Percentiles rank a stretch among this genome's conserved stretches.
Conservation (phyloP, 345 rosid species). For the Rhodamnia rubescens region DNA sequence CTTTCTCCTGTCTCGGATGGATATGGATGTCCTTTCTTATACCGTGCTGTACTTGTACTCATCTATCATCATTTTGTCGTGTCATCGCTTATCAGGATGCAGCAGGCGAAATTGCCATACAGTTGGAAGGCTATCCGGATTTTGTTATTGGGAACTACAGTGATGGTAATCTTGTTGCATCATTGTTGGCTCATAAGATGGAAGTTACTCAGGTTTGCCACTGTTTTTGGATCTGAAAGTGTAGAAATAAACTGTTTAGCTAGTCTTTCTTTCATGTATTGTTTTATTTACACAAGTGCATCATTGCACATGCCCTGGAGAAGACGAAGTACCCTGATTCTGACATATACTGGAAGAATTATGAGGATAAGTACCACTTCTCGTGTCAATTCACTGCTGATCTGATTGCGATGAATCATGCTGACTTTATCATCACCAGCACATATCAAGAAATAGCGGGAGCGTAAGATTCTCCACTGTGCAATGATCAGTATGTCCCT, state of each 20-base stretch:
- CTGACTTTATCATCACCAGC: conserved; percentile 39
- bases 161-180: too few relatives aligned
- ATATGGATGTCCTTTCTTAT: neutral
- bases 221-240: neutral
- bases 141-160: neutral
- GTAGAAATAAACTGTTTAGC: neutral
- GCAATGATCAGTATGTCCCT: neutral
- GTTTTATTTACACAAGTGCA: conserved; percentile 11
- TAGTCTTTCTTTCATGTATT: neutral
- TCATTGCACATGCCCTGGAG: conserved; percentile 33
- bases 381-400: conserved; percentile 38
- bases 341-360: conserved; percentile 36
- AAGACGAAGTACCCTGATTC: conserved; percentile 36
- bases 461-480: conserved; percentile 4
- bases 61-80: neutral
- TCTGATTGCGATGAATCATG: conserved; percentile 33
- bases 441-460: conserved; percentile 43
- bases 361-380: conserved; percentile 34
- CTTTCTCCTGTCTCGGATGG: neutral
- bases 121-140: conserved; percentile 7
- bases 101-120: conserved; percentile 2
- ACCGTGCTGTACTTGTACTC: neutral
- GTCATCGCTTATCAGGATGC: neutral
- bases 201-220: conserved; percentile 3
- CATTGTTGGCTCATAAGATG: neutral